Evolutionary conservation across 352 stramenopile species (phyloP).

Genomic region (Thraustotheca clavata): DNA sequence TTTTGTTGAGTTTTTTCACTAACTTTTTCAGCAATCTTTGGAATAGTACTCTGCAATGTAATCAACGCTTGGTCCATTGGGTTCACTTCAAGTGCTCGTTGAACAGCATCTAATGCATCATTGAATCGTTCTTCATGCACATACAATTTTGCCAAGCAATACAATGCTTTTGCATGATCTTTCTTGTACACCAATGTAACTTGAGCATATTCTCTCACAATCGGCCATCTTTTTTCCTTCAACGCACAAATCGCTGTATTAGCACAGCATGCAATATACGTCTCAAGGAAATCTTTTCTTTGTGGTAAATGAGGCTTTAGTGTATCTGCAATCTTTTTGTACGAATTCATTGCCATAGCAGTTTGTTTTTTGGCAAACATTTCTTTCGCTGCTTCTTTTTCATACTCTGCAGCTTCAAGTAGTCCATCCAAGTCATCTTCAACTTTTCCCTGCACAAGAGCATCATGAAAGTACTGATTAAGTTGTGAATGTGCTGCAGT

Average conservation of each 20-base stretch:
- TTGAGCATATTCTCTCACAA: conserved; percentile 47
- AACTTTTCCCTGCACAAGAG: not conserved
- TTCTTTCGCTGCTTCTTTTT: conserved; percentile 47
- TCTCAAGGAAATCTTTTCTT: conserved; percentile 32
- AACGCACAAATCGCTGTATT: conserved; percentile 73
- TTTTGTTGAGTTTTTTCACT: not conserved
- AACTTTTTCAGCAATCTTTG: not conserved
- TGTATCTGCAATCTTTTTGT: conserved; percentile 30
- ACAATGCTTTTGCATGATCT: conserved; percentile 48
- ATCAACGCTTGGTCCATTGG: conserved; percentile 40
- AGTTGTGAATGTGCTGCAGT: conserved; percentile 1
- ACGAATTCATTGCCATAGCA: conserved; percentile 62
- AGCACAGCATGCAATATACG: conserved; percentile 59
- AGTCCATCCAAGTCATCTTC: conserved; percentile 30
- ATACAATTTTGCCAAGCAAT: conserved; percentile 55
- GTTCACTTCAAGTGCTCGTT: conserved; percentile 32
- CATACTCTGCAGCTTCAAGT: conserved; percentile 32
- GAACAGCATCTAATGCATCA: conserved; percentile 35
- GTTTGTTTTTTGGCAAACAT: conserved; percentile 58
- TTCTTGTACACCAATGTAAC: conserved; percentile 47
- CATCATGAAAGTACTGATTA: conserved; percentile 8
- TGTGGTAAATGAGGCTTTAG: conserved; percentile 24
- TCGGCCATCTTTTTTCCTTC: conserved; percentile 44
- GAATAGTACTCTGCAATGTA: conserved; percentile 40
- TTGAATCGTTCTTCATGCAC: conserved; percentile 50